Conservation (phyloP, 2,329 filamentous ascomycete genomes). For the Ophiognomonia clavigignenti-juglandacearum region DNA sequence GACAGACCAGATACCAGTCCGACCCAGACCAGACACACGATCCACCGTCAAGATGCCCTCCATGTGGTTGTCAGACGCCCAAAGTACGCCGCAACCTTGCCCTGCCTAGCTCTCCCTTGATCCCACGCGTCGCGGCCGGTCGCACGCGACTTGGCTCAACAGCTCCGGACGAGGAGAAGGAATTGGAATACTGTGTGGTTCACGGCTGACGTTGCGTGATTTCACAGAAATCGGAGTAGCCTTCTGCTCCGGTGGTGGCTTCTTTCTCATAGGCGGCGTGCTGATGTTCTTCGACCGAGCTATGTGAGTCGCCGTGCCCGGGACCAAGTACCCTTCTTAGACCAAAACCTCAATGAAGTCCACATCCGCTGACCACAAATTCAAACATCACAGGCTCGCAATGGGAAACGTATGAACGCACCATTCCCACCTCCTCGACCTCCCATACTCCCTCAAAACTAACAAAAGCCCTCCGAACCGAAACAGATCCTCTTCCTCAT, state of each 20-base stretch:
- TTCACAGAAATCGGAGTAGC: conserved; percentile 87
- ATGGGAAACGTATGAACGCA: conserved; percentile 79
- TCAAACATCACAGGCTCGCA: conserved; percentile 60
- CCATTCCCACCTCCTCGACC: conserved; percentile 7
- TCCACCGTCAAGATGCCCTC: conserved; percentile 61
- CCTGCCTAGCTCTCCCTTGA: conserved; percentile 2
- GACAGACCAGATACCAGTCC: not conserved
- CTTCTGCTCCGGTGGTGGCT: conserved; percentile 92
- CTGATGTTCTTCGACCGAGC: conserved; percentile 97
- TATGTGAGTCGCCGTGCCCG: conserved; percentile 56
- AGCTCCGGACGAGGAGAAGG: not conserved
- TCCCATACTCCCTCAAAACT: conserved; percentile 3
- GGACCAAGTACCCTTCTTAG: not conserved
- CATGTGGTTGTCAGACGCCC: conserved; percentile 94
- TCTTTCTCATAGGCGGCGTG: conserved; percentile 92
- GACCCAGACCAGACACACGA: not conserved
- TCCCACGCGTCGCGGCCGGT: not conserved
- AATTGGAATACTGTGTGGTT: not conserved
- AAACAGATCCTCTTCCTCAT: conserved; percentile 93
- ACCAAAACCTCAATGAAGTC: not conserved
- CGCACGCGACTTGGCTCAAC: conserved; percentile 1
- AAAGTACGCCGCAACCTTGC: conserved; percentile 59
- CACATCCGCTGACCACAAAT: conserved; percentile 1
- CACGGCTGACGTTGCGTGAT: conserved; percentile 28
- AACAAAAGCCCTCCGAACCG: conserved; percentile 11